Percentiles rank a stretch among this genome's conserved stretches.
Evolutionary conservation across 73 alveolate genomes (phyloP).

Genomic region (Tetrahymena elliotti): DNA sequence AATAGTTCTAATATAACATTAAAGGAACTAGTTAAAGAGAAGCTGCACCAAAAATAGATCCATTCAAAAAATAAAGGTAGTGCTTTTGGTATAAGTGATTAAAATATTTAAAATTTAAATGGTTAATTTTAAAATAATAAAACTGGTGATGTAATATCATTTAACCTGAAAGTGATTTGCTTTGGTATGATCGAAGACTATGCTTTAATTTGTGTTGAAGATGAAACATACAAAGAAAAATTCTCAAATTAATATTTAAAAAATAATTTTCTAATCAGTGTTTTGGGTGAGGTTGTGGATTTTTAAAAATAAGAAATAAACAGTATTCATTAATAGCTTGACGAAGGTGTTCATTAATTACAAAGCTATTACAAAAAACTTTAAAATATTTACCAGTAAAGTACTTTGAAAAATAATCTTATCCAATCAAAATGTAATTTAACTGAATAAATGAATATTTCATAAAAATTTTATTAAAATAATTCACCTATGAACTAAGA

Average conservation of each 20-base stretch:
- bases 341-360: background rate
- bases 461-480: no score
- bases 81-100: background rate
- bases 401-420: background rate
- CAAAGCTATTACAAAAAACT: background rate
- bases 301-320: background rate
- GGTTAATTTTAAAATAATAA: background rate
- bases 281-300: background rate
- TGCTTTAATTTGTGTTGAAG: background rate
- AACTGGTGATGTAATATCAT: background rate
- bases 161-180: background rate
- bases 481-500: no score
- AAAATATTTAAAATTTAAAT: background rate
- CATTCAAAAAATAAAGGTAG: background rate
- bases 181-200: background rate
- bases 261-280: background rate
- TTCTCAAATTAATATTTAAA: background rate
- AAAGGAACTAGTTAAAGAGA: background rate
- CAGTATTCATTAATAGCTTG: background rate
- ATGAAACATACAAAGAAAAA: background rate
- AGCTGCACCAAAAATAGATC: background rate
- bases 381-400: background rate
- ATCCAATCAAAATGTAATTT: background rate
- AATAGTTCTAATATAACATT: background rate
- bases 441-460: background rate